These are phyloP conservation scores for Flaveria trinervia DNA, from an alignment of 129 eudicot genomes.

Conservation along the genomic window DNA sequence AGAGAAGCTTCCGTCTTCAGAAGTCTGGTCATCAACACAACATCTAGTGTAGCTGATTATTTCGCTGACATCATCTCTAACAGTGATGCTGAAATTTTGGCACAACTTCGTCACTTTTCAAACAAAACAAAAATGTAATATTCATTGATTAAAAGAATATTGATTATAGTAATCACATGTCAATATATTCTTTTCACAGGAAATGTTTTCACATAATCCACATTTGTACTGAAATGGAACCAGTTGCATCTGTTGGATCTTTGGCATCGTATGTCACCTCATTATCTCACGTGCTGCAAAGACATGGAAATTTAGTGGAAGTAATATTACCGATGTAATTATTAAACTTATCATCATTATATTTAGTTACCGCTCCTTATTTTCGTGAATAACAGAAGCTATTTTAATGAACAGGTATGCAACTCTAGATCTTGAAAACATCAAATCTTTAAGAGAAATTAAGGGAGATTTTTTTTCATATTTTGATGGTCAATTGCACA, in stretches of 20 bases:
- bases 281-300: slow-evolving; percentile 62
- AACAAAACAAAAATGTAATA: slow-evolving; percentile 47
- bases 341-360: background rate
- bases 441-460: slow-evolving; percentile 57
- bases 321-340: slow-evolving; percentile 73
- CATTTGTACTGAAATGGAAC: slow-evolving; percentile 77
- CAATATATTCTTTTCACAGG: slow-evolving; percentile 37
- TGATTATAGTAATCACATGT: background rate
- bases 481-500: slow-evolving; percentile 65
- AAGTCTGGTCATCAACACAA: slow-evolving; percentile 44
- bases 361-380: background rate
- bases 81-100: slow-evolving; percentile 58
- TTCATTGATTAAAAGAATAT: slow-evolving; percentile 1
- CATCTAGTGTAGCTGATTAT: slow-evolving; percentile 40
- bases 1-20: slow-evolving; percentile 60
- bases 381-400: background rate
- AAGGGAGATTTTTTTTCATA: slow-evolving; percentile 55
- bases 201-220: slow-evolving; percentile 59
- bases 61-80: slow-evolving; percentile 43
- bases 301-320: slow-evolving; percentile 64
- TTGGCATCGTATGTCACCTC: slow-evolving; percentile 69
- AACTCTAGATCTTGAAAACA: slow-evolving; percentile 52
- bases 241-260: slow-evolving; percentile 67
- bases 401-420: slow-evolving; percentile 48
- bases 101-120: slow-evolving; percentile 46